Evolutionary conservation across 2,329 filamentous ascomycete genomes (phyloP).

Genomic region (Aspergillus niger): DNA sequence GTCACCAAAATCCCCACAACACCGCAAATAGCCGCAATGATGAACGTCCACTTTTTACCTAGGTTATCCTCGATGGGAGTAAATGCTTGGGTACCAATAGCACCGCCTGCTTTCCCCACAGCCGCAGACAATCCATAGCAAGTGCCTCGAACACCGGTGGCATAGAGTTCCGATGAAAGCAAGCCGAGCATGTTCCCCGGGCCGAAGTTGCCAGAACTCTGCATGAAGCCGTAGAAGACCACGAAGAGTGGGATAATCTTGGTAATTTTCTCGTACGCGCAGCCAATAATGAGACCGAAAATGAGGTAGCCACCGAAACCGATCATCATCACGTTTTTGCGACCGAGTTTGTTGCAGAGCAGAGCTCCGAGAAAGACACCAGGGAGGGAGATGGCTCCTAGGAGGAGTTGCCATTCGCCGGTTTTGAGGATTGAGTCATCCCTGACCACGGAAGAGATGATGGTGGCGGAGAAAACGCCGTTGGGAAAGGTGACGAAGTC

Average conservation of each 20-base stretch:
- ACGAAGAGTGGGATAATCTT: constrained; percentile 6
- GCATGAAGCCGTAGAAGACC: constrained; percentile 8
- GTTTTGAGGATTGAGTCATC: not conserved
- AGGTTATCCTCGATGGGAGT: constrained; percentile 1
- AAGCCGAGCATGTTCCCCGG: not conserved
- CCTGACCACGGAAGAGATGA: constrained; percentile 3
- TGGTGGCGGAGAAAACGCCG: constrained; percentile 6
- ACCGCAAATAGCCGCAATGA: constrained; percentile 6
- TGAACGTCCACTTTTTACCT: constrained; percentile 5
- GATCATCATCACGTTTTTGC: constrained; percentile 8
- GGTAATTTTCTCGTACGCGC: constrained; percentile 5
- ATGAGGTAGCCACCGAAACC: constrained; percentile 5
- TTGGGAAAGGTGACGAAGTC: constrained; percentile 9
- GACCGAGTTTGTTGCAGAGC: constrained; percentile 3
- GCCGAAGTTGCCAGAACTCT: constrained; percentile 1
- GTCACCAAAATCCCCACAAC: not conserved
- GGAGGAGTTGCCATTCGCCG: constrained; percentile 6
- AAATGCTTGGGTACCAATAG: constrained; percentile 6
- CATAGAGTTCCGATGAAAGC: constrained; percentile 2
- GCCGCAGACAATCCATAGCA: constrained; percentile 5
- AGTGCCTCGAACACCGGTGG: not conserved
- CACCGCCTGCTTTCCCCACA: constrained; percentile 1
- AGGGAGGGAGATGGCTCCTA: constrained; percentile 1
- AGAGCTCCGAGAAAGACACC: constrained; percentile 8
- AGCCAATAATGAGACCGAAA: constrained; percentile 5